phyloP scores from a whole-genome alignment of 1,284 basidiomycete species.

The Trichosporon sp. region DNA sequence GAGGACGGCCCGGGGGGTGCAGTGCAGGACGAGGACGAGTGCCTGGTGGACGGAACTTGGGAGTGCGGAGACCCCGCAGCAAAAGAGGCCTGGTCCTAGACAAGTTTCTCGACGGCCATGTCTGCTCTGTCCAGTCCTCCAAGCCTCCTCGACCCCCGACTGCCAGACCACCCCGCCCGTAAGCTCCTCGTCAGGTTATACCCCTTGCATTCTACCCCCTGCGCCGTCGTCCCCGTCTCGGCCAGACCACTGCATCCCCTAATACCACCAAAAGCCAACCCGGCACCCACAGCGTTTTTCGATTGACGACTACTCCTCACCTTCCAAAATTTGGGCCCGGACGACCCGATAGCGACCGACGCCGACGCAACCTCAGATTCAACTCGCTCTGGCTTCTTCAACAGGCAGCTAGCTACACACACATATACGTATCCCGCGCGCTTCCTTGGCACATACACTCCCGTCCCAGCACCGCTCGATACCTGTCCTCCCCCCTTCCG shows the following conservation, averaged over 20 bases:
- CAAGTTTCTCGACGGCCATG: constrained; percentile 1
- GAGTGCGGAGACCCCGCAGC: constrained; percentile 3
- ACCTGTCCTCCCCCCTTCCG: background rate
- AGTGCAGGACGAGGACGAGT: background rate
- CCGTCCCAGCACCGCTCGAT: background rate
- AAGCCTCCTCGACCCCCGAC: background rate
- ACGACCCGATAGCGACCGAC: constrained; percentile 4
- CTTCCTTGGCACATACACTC: background rate
- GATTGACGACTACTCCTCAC: no score
- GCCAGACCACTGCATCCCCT: background rate
- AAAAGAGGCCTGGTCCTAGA: constrained; percentile 2
- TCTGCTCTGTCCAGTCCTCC: background rate
- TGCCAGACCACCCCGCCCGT: background rate
- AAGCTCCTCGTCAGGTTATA: background rate
- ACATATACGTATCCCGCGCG: background rate
- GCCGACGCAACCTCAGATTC: background rate
- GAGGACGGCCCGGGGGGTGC: background rate
- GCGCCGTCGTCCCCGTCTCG: background rate
- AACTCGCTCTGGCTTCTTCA: background rate
- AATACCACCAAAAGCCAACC: background rate
- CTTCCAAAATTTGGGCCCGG: constrained; percentile 4
- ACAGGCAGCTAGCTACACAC: background rate
- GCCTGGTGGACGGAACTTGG: background rate
- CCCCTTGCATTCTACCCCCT: constrained; percentile 1
- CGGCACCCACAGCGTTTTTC: background rate